Conservation (phyloP, 1,284 basidiomycete genomes). For the Trametes pubescens region DNA sequence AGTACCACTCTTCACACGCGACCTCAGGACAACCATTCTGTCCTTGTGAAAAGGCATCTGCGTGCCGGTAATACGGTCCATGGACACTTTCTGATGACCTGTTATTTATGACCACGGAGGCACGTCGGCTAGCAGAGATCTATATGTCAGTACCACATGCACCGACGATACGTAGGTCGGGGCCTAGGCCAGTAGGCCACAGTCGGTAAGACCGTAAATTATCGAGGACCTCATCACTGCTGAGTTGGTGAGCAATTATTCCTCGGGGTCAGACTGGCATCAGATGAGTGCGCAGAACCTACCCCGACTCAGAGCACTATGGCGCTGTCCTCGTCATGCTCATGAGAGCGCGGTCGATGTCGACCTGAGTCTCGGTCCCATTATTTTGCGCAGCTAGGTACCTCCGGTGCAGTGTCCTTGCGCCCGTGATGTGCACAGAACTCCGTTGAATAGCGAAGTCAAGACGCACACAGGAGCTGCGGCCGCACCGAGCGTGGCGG, state of each 20-base stretch:
- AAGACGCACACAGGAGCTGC: too few species aligned
- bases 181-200: too few species aligned
- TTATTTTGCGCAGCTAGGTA: too few species aligned
- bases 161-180: too few species aligned
- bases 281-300: neutral
- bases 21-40: neutral
- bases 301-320: neutral
- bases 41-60: neutral
- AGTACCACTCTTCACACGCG: neutral
- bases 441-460: neutral
- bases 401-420: neutral
- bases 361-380: neutral
- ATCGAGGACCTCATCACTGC: too few species aligned
- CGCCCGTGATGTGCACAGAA: neutral
- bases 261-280: neutral
- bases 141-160: too few species aligned
- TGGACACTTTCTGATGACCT: too few species aligned
- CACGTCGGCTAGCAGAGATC: too few species aligned
- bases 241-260: neutral
- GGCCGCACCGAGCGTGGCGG: neutral
- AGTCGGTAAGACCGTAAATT: too few species aligned
- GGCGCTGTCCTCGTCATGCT: neutral
- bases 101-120: too few species aligned
- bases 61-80: too few species aligned
- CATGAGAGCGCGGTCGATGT: neutral